Conservation (phyloP, 2,329 filamentous ascomycete genomes). For the Aspergillus fijiensis region DNA sequence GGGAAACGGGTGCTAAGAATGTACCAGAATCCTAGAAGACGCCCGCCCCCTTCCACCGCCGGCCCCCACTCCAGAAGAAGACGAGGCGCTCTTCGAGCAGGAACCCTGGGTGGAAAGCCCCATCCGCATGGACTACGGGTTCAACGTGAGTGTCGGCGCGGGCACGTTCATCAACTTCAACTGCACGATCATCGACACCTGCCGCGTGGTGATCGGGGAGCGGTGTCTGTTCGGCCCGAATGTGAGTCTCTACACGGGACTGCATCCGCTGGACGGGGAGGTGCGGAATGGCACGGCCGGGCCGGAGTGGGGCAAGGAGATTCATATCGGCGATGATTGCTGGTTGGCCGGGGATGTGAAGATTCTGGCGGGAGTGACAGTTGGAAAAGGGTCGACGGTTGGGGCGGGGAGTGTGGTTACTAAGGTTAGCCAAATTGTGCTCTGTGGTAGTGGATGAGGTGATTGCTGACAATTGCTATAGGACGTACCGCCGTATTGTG, state of each 20-base stretch:
- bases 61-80: constrained; percentile 11
- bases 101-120: constrained; percentile 53
- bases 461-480: constrained; percentile 2
- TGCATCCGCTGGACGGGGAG: constrained; percentile 71
- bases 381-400: constrained; percentile 69
- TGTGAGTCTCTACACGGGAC: constrained; percentile 69
- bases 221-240: constrained; percentile 75
- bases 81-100: constrained; percentile 13
- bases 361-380: constrained; percentile 73
- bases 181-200: constrained; percentile 73
- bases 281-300: constrained; percentile 70
- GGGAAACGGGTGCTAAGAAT: too few relatives aligned
- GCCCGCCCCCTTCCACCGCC: background rate
- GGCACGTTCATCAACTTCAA: constrained; percentile 74
- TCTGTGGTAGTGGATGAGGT: background rate
- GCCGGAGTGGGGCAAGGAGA: constrained; percentile 70
- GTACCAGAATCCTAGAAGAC: background rate
- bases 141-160: constrained; percentile 67
- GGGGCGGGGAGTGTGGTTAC: constrained; percentile 81
- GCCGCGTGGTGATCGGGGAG: constrained; percentile 59
- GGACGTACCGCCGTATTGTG: constrained; percentile 38
- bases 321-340: constrained; percentile 74
- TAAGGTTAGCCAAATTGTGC: constrained; percentile 45
- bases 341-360: constrained; percentile 71
- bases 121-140: constrained; percentile 72